Base-by-base conservation (phyloP, 169 alveolate species). In the Babesia ovis region DNA sequence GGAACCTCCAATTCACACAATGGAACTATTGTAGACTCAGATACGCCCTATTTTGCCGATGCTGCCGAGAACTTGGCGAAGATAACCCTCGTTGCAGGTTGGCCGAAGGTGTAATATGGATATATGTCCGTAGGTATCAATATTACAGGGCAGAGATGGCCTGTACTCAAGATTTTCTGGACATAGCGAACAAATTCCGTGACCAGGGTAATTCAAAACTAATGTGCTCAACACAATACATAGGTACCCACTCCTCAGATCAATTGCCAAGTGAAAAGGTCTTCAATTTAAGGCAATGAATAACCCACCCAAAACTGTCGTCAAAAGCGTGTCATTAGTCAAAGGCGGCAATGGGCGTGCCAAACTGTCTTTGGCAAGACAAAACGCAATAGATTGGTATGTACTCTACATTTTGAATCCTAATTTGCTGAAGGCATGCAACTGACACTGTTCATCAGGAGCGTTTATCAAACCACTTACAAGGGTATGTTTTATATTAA, bases 81-180 rank as follows among this genome's bases (percentile, higher is more conserved):
- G 93, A 84, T 4, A 71, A 88, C 58, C 93, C 93, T 25, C 93
- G 93, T 20, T 88, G 93, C 90, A 83, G 66, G 91, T 86, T 37
- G 32, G 71, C 6, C 6, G 32, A 6, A 20, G 18, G 34, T 56
- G 48, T 18, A 18, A 35, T 3, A 9, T 4, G n/a, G 12, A 39
- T 16, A 31, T 56, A 20, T 14, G 29, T n/a, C 9, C 27, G 9
- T 58, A 86, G 92, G 69, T 88, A 84, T 69, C 93, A 88, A 58
- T 88, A 88, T 62, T 88, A 88, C 62, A 73, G 93, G 31, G 84
- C 93, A 5, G 91, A 88, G 57, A 73, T 88, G 54, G 90, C 93
- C 53, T 88, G 93, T 54, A 88, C 93, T 23, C 90, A 80, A 34
- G 93, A 88, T 42, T 81, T 81, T 59, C 43, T 81, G 43, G 89